These are phyloP conservation scores for Colletotrichum liriopes DNA, from an alignment of 2,329 filamentous ascomycete species.

Conservation along the genomic window DNA sequence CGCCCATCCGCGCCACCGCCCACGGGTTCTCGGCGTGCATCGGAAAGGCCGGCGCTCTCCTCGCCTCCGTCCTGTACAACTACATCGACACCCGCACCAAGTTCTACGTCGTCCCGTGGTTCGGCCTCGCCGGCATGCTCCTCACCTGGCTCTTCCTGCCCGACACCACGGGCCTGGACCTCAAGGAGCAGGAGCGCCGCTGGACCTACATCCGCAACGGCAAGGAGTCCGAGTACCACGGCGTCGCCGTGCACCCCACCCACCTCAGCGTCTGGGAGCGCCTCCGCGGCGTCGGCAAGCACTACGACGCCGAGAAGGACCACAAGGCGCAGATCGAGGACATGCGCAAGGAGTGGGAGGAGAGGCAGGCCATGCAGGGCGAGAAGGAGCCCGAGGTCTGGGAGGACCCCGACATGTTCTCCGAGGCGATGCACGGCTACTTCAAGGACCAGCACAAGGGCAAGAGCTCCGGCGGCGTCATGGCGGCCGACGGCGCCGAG, in stretches of 20 bases:
- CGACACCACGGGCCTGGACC: slow-evolving; percentile 96
- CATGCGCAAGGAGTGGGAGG: slow-evolving; percentile 77
- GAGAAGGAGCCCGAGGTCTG: slow-evolving; percentile 65
- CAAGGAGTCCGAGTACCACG: slow-evolving; percentile 87
- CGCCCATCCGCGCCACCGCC: slow-evolving; percentile 90
- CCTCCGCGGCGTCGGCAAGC: slow-evolving; percentile 81
- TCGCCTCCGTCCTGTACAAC: slow-evolving; percentile 92
- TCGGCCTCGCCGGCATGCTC: slow-evolving; percentile 88
- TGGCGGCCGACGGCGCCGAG: slow-evolving; percentile 9
- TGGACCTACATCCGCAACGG: slow-evolving; percentile 90
- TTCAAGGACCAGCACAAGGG: slow-evolving; percentile 56
- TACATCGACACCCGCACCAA: slow-evolving; percentile 90
- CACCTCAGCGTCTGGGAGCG: slow-evolving; percentile 94
- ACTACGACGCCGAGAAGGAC: slow-evolving; percentile 87
- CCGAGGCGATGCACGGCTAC: slow-evolving; percentile 68
- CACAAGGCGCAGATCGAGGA: slow-evolving; percentile 89
- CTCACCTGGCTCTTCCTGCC: slow-evolving; percentile 90
- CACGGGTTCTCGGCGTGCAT: slow-evolving; percentile 95
- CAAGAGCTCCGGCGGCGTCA: slow-evolving; percentile 35
- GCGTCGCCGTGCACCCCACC: slow-evolving; percentile 90
- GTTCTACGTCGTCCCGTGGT: slow-evolving; percentile 96
- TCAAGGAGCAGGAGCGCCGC: slow-evolving; percentile 96
- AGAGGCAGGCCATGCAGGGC: slow-evolving; percentile 62
- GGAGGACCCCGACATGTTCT: slow-evolving; percentile 66
- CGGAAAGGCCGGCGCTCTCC: slow-evolving; percentile 90